phyloP scores from a whole-genome alignment of 192 early-diverging fungal genomes.

The Coemansia erecta region DNA sequence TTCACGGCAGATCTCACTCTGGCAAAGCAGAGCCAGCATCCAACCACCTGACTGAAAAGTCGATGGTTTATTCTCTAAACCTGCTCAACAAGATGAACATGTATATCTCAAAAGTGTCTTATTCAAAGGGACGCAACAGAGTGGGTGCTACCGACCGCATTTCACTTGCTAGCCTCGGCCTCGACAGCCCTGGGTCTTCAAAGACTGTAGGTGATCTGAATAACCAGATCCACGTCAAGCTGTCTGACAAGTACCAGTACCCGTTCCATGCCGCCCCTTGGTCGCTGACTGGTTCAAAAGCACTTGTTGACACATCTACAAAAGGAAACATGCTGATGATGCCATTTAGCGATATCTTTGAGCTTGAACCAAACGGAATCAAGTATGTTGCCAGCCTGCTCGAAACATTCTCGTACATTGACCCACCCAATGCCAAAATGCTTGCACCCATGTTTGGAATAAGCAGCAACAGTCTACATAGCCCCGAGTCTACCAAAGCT shows the following conservation, averaged over 20 bases:
- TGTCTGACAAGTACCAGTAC: slow-evolving; percentile 17
- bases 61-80: slow-evolving; percentile 9
- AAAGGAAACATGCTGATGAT: slow-evolving; percentile 19
- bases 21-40: neutral
- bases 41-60: neutral
- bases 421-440: neutral
- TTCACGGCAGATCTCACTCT: neutral
- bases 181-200: slow-evolving; percentile 14
- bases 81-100: slow-evolving; percentile 16
- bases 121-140: neutral
- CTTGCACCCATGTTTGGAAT: slow-evolving; percentile 39
- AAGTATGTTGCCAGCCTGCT: slow-evolving; percentile 33
- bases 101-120: neutral
- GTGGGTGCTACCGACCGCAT: slow-evolving; percentile 10
- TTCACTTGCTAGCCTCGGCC: slow-evolving; percentile 15
- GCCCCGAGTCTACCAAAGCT: slow-evolving; percentile 3
- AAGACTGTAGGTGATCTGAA: slow-evolving; percentile 16
- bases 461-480: slow-evolving; percentile 5
- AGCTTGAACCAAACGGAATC: slow-evolving; percentile 16
- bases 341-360: slow-evolving; percentile 34
- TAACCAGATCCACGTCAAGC: slow-evolving; percentile 9
- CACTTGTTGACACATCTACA: neutral
- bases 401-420: slow-evolving; percentile 6
- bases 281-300: neutral
- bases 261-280: neutral